Base-by-base conservation (phyloP, 2,329 filamentous ascomycete genomes). In the Sordariomycetes sp. region DNA sequence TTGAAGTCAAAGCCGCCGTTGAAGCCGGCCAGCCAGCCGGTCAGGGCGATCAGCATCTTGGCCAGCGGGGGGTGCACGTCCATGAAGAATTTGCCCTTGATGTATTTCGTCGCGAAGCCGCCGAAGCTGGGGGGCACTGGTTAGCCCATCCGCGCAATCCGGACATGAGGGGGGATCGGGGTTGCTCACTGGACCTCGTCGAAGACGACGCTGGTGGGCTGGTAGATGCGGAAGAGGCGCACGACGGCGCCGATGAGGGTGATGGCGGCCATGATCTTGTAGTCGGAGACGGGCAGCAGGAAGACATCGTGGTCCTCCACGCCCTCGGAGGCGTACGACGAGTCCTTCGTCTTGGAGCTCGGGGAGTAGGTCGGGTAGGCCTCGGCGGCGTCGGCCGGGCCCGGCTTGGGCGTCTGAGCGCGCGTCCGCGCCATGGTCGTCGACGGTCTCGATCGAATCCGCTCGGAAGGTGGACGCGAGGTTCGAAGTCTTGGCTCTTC, bases 81-180 rank as follows among this genome's bases (percentile, higher is more conserved):
- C 94, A 99, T 99, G 74, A 99, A 99, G 82, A 99, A 99, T 71
- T 82, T 88, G 68, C 94, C 94, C 79, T 99, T 97, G 81, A 99
- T 97, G 74, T 99, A 99, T 74, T 99, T 99, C 66, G 89, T 90
- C 63, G 94, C 94, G 71, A 99, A 99, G 54, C 94, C 94, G 71
- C 94, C 94, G 72, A 99, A 99, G 75, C 91, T 96, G 68, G 63
- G 62, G 28, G 54, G 32, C 40, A 24, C 35, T 3, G 22, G 46
- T 50, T 50, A 50, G 46, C 46, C 22, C n/a, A 24, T 43, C 43
- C 43, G n/a, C 4, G n/a, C 3, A 50, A 14, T n/a, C n/a, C 28
- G 4, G 22, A 20, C 35, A 25, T 3, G 10, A 34, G 14, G 53
- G 18, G 53, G 12, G 18, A 52, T 14, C 54, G 59, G 59, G 25